Conservation (phyloP, 345 rosid genomes). For the Eutrema yunnanense region DNA sequence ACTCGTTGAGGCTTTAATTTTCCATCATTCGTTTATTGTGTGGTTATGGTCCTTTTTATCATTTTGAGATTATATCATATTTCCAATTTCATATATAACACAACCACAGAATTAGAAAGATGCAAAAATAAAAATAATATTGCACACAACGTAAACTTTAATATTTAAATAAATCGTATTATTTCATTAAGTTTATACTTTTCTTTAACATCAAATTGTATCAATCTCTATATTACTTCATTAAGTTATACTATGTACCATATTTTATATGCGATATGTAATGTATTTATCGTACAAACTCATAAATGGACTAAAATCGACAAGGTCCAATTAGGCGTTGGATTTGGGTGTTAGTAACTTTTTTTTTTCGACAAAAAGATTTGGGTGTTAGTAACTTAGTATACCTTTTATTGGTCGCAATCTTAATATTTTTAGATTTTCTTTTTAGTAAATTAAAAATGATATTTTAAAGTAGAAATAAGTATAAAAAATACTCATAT, state of each 20-base stretch:
- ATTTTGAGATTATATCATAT: background rate
- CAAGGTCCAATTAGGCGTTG: background rate
- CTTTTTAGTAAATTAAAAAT: too few species aligned
- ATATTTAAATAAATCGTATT: background rate
- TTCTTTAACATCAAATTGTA: too few species aligned
- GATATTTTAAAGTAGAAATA: too few species aligned
- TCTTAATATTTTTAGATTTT: too few species aligned
- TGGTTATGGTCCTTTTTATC: constrained; percentile 26
- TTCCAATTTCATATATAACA: background rate
- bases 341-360: background rate
- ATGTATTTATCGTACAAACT: background rate
- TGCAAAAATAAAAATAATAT: background rate
- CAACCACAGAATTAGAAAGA: background rate
- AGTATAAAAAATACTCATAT: too few species aligned
- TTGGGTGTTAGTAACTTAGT: too few species aligned
- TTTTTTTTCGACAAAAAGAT: too few species aligned
- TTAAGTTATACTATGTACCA: too few species aligned
- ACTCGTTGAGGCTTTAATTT: background rate
- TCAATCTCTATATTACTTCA: too few species aligned
- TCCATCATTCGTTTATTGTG: constrained; percentile 26
- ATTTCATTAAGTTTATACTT: too few species aligned
- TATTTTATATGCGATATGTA: too few species aligned
- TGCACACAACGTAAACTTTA: background rate
- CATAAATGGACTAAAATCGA: background rate
- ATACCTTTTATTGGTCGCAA: too few species aligned